Percentiles rank a stretch among this genome's conserved stretches.
phyloP scores from a whole-genome alignment of 2,329 filamentous ascomycete species.

The Aspergillus candidus region DNA sequence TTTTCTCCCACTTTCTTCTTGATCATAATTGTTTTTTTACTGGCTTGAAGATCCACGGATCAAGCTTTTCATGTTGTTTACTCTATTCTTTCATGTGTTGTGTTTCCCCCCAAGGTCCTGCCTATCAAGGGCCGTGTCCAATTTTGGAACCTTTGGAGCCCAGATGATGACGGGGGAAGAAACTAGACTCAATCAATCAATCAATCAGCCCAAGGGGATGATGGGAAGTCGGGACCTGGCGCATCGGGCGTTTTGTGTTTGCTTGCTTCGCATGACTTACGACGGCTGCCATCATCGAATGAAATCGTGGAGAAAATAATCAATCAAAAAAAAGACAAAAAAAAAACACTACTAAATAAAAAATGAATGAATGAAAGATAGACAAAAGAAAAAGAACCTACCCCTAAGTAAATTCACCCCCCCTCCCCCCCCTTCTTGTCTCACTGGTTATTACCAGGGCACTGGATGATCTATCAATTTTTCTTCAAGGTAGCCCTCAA shows the following conservation, averaged over 20 bases:
- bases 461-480: too few relatives aligned
- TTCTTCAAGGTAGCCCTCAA: too few relatives aligned
- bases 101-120: too few relatives aligned
- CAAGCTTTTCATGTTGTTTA: conserved; percentile 2
- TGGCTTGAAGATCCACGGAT: conserved; percentile 6
- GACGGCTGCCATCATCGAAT: too few relatives aligned
- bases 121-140: too few relatives aligned
- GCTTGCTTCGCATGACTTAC: conserved; percentile 17
- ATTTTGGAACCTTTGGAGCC: conserved; percentile 3
- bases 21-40: conserved; percentile 6
- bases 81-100: too few relatives aligned
- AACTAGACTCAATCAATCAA: conserved; percentile 7
- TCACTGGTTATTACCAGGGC: too few relatives aligned
- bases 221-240: conserved; percentile 21
- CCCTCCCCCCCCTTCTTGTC: too few relatives aligned
- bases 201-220: conserved; percentile 9
- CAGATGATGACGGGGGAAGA: conserved; percentile 5
- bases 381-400: background rate
- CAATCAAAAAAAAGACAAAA: background rate
- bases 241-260: conserved; percentile 24
- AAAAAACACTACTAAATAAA: background rate
- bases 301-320: too few relatives aligned
- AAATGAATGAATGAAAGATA: background rate
- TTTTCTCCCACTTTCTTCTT: conserved; percentile 12
- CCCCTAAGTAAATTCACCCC: background rate